phyloP scores from a whole-genome alignment of 176 grass and related monocot species.

The Rhynchospora breviuscula region DNA sequence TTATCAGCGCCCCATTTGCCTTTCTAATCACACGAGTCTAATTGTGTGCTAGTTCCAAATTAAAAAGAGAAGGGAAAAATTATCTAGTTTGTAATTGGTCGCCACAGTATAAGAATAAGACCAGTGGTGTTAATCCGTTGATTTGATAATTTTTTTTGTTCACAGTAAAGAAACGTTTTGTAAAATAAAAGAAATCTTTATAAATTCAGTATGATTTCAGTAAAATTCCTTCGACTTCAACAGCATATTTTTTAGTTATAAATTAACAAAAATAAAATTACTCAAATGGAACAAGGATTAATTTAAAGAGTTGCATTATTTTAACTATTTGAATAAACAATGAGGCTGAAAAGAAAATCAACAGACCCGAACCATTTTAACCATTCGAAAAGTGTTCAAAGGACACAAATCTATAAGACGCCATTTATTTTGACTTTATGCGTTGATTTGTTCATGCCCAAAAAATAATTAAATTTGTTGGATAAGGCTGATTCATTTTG shows the following conservation, averaged over 20 bases:
- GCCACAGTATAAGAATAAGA: background rate
- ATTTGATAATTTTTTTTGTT: background rate
- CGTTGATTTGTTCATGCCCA: background rate
- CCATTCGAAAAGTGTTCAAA: background rate
- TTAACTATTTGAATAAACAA: background rate
- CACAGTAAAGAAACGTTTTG: background rate
- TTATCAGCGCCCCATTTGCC: background rate
- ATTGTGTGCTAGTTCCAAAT: background rate
- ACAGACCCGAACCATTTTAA: background rate
- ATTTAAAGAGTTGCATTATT: background rate
- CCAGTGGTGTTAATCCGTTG: background rate
- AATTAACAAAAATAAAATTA: too few relatives aligned
- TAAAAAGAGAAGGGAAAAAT: background rate
- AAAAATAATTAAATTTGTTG: background rate
- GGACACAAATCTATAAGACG: background rate
- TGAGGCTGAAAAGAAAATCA: background rate
- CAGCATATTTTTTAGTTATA: too few relatives aligned
- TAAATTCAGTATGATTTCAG: background rate
- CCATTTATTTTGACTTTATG: background rate
- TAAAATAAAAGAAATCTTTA: background rate
- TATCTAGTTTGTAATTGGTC: background rate
- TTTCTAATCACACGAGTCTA: background rate
- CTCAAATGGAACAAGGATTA: too few relatives aligned
- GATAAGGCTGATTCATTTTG: background rate
- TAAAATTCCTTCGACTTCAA: too few relatives aligned